Evolutionary conservation across 2,329 filamentous ascomycete species (phyloP).

Genomic region (Phyllachora maydis): DNA sequence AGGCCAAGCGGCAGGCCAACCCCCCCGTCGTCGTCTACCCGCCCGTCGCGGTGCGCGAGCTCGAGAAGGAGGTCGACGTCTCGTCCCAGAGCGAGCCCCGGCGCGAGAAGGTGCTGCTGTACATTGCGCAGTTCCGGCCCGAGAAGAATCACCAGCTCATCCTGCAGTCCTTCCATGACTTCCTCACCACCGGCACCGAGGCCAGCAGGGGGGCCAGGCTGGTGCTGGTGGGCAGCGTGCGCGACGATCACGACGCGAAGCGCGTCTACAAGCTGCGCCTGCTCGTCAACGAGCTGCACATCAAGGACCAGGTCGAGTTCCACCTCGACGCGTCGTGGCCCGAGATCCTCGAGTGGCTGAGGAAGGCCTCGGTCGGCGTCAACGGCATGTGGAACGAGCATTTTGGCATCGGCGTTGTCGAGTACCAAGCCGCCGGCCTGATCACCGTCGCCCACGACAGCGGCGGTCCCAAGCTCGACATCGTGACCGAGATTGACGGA

Average conservation of each 20-base stretch:
- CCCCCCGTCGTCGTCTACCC: constrained; percentile 69
- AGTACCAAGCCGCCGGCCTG: constrained; percentile 89
- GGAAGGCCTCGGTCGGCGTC: constrained; percentile 62
- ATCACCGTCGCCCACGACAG: constrained; percentile 87
- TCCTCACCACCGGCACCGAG: constrained; percentile 34
- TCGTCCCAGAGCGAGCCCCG: constrained; percentile 44
- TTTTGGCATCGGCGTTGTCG: constrained; percentile 94
- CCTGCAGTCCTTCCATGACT: constrained; percentile 63
- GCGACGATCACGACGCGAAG: constrained; percentile 61
- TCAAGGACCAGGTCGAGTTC: constrained; percentile 73
- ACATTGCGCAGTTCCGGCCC: constrained; percentile 92
- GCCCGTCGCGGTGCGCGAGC: constrained; percentile 73
- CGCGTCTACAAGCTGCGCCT: constrained; percentile 76
- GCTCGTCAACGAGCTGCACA: constrained; percentile 65
- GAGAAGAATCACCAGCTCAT: constrained; percentile 93
- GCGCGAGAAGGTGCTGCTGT: constrained; percentile 57
- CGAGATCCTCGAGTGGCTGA: constrained; percentile 62
- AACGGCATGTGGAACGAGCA: constrained; percentile 99
- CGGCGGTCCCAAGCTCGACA: constrained; percentile 83
- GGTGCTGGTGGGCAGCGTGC: constrained; percentile 79
- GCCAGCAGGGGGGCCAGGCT: constrained; percentile 40
- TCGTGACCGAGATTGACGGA: constrained; percentile 65
- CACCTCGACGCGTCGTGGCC: constrained; percentile 81
- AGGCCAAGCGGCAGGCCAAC: constrained; percentile 18
- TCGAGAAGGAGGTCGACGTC: constrained; percentile 55